A percentile compares a stretch with the other conserved stretches of the same genome.
These are phyloP conservation scores for Thermochaetoides thermophila DNA, from an alignment of 495 filamentous ascomycete species.

Conservation along the genomic window DNA sequence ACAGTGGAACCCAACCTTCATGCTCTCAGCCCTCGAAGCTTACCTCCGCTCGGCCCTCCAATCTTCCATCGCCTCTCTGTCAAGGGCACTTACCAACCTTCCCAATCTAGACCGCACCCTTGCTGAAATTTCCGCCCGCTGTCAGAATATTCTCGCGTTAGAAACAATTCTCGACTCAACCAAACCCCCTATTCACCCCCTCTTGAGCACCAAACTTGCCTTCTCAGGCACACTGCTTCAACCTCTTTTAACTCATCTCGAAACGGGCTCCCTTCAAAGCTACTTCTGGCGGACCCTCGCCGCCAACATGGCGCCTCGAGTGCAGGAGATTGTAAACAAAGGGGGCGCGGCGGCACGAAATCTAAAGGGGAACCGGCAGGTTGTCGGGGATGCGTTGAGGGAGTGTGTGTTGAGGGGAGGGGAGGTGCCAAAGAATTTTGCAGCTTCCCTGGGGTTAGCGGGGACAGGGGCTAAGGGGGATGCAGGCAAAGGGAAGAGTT, in stretches of 20 bases:
- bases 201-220: constrained; percentile 25
- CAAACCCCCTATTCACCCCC: constrained; percentile 49
- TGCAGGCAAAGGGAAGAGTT: constrained; percentile 25
- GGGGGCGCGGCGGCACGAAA: constrained; percentile 76
- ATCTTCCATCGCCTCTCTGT: constrained; percentile 53
- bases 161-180: constrained; percentile 61
- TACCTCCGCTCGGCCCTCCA: constrained; percentile 65
- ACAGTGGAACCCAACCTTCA: constrained; percentile 49
- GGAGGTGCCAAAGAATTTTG: constrained; percentile 33
- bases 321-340: constrained; percentile 65
- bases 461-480: too few species aligned
- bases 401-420: constrained; percentile 73
- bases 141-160: constrained; percentile 78
- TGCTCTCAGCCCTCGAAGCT: constrained; percentile 62
- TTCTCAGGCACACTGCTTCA: constrained; percentile 46
- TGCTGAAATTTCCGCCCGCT: constrained; percentile 64
- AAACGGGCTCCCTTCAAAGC: constrained; percentile 73
- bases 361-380: constrained; percentile 58
- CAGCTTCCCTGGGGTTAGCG: constrained; percentile 20
- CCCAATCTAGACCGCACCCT: constrained; percentile 73
- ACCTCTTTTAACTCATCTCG: constrained; percentile 60
- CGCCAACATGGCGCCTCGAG: constrained; percentile 55
- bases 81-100: constrained; percentile 60
- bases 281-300: constrained; percentile 89
- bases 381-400: constrained; percentile 58